Percentiles rank a stretch among this genome's conserved stretches.
phyloP scores from a whole-genome alignment of 192 early-diverging fungal species.

The Coemansia sp. region DNA sequence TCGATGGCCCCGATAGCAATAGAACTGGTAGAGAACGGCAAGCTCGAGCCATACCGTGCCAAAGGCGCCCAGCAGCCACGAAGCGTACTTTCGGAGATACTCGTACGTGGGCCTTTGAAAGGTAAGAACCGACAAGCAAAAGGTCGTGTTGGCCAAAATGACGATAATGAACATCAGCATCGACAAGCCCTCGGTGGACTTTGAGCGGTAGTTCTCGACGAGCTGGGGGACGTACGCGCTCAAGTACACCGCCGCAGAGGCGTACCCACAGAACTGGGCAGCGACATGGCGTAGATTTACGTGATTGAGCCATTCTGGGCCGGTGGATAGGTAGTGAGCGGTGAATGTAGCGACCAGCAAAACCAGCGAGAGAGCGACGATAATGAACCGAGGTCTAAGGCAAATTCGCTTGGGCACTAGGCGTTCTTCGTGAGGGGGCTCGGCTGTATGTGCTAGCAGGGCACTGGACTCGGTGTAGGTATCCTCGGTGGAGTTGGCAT shows the following conservation, averaged over 20 bases:
- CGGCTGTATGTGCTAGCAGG: not conserved
- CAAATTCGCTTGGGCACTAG: not conserved
- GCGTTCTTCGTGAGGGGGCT: not conserved
- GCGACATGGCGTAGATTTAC: conserved; percentile 28
- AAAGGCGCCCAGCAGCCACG: conserved; percentile 71
- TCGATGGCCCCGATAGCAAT: conserved; percentile 44
- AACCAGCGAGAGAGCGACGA: not conserved
- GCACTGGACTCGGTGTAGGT: conserved; percentile 10
- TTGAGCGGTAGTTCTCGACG: conserved; percentile 63
- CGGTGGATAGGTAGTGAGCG: conserved; percentile 1
- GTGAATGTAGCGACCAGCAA: not conserved
- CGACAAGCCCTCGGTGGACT: conserved; percentile 73
- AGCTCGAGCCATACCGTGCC: conserved; percentile 74
- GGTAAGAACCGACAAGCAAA: conserved; percentile 64
- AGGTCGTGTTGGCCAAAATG: conserved; percentile 67
- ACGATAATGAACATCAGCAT: conserved; percentile 75
- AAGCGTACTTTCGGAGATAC: conserved; percentile 61
- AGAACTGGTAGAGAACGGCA: conserved; percentile 67
- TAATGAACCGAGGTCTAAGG: not conserved
- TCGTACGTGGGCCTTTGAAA: conserved; percentile 60
- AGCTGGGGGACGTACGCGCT: conserved; percentile 77
- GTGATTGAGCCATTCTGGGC: conserved; percentile 17
- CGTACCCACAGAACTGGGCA: conserved; percentile 70
- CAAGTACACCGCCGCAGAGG: conserved; percentile 67
- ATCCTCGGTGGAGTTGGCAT: not conserved